These are phyloP conservation scores for Aureobasidium namibiae DNA, from an alignment of 2,329 filamentous ascomycete genomes.

Conservation along the genomic window DNA sequence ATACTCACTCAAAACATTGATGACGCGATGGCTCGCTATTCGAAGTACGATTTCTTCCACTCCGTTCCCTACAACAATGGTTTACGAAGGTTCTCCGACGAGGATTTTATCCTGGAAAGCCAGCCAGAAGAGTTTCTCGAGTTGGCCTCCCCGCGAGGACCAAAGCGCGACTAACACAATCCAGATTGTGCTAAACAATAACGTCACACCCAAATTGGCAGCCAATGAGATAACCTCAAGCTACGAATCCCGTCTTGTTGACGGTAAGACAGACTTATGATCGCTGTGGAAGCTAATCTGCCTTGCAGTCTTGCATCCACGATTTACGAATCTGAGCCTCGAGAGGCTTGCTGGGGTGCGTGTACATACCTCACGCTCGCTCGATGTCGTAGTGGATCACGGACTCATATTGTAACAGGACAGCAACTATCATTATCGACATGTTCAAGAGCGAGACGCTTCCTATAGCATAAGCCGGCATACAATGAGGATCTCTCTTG, in stretches of 20 bases:
- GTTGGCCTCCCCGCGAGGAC: neutral
- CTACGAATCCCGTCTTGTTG: neutral
- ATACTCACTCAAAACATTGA: too few relatives aligned
- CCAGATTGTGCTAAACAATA: neutral
- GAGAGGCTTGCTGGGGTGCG: neutral
- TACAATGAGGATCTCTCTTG: slow-evolving; percentile 28
- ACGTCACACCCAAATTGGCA: neutral
- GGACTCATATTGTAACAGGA: slow-evolving; percentile 21
- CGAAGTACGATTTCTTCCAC: neutral
- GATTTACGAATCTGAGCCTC: neutral
- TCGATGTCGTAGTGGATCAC: slow-evolving; percentile 14
- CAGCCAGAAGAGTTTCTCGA: neutral
- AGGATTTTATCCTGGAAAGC: neutral
- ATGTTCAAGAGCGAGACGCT: neutral
- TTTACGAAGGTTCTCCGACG: neutral
- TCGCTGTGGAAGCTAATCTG: neutral
- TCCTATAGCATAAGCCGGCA: slow-evolving; percentile 15
- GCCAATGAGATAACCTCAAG: neutral
- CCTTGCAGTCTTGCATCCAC: neutral
- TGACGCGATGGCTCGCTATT: too few relatives aligned
- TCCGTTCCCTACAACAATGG: neutral
- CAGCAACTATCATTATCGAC: slow-evolving; percentile 16
- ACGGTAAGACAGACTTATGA: neutral
- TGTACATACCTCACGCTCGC: neutral
- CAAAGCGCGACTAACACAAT: neutral